Base-by-base conservation (phyloP, 805 yeast genomes). In the Candida palmyrensis region DNA sequence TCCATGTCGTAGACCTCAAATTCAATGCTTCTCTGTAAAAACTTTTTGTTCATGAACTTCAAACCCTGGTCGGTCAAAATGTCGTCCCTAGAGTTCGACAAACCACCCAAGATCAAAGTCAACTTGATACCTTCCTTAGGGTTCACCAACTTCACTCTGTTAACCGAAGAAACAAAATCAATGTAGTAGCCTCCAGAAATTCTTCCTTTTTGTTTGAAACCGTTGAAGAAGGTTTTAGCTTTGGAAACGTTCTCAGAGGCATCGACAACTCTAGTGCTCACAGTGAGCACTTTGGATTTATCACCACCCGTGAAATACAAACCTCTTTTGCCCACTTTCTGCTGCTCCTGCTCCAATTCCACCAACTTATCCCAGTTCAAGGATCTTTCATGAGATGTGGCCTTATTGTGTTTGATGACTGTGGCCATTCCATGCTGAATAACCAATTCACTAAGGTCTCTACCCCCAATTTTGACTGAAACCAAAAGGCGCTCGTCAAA, bases 391-490 rank as follows among this genome's bases (percentile, higher is more conserved):
- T 69, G 68, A 9, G 69, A 59, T 29, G 80, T 83, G 38, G 81
- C 85, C 57, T 79, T 79, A 51, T 80, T 77, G 59, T 84, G 94
- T 51, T 76, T 77, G 37, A 83, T 69, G 16, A 85, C 95, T n/a
- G 81, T 62, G 11, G 89, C 94, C 55, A 64, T 76, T 6, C 96
- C 96, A 38, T 61, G 67, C 18, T 67, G 55, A 13, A 86, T 82
- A 33, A 86, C 53, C 20, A 62, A 45, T 44, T 77, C 75, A 6
- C 85, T 75, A 24, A 86, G 62, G 49, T 84, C 84, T 27, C 60
- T 58, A 23, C 74, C 75, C 33, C 73, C 77, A 23, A 72, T 48
- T 23, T 66, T 62, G 36, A 84, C 51, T 22, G 81, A 71, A 10
- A 82, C 89, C 41, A 82, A 53, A 27, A 81, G 77, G 30, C 88